Conservation (phyloP, 805 yeast genomes). For the Ogataea polymorpha region DNA sequence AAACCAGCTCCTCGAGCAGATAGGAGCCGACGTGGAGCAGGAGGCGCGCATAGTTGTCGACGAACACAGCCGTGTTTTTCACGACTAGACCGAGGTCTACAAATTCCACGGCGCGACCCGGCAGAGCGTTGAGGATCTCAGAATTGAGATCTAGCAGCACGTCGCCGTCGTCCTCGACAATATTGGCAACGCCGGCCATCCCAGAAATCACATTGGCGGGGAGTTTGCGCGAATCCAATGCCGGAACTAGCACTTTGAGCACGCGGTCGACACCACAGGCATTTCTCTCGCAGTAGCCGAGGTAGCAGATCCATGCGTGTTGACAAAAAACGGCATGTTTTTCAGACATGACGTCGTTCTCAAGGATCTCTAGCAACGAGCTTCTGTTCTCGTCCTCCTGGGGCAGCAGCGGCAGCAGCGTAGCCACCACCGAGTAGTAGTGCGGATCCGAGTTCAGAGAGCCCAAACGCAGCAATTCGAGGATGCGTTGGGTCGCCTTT, state of each 20-base stretch:
- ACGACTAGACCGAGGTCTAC: slow-evolving; percentile 11
- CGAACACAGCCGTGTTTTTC: slow-evolving; percentile 14
- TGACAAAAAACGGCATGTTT: slow-evolving; percentile 19
- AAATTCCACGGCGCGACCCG: slow-evolving; percentile 20
- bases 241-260: slow-evolving; percentile 11
- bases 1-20: slow-evolving; percentile 19
- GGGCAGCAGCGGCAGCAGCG: slow-evolving; percentile 23
- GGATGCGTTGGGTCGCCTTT: slow-evolving; percentile 41
- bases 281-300: slow-evolving; percentile 10
- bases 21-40: slow-evolving; percentile 19
- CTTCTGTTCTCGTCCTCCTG: slow-evolving; percentile 15
- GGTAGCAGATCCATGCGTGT: slow-evolving; percentile 29
- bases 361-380: slow-evolving; percentile 17
- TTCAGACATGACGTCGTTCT: slow-evolving; percentile 24
- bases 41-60: slow-evolving; percentile 24
- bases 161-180: slow-evolving; percentile 20
- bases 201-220: slow-evolving; percentile 8
- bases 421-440: slow-evolving; percentile 38
- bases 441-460: slow-evolving; percentile 49
- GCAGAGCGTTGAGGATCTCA: slow-evolving; percentile 23
- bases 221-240: slow-evolving; percentile 20
- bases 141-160: slow-evolving; percentile 22
- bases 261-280: slow-evolving; percentile 7
- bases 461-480: slow-evolving; percentile 49
- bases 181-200: slow-evolving; percentile 11